Base-by-base conservation (phyloP, 495 filamentous ascomycete genomes). In the Neurospora africana region DNA sequence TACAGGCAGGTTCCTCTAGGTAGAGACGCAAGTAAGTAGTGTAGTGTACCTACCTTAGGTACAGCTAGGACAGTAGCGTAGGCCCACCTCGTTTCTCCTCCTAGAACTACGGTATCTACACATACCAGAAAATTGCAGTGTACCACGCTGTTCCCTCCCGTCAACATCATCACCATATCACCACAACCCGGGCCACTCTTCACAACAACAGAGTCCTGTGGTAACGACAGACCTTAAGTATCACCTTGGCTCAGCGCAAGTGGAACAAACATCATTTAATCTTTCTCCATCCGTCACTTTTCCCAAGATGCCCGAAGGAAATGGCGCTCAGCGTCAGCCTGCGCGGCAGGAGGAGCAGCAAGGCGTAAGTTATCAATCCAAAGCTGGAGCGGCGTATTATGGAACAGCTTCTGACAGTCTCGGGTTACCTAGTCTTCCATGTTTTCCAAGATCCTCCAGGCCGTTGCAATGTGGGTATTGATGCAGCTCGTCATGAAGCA, bases 401-500 rank as follows among this genome's bases (percentile, higher is more conserved):
- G 11, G 38, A 41, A 11, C 6, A 35, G 19, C 68, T 19, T 73
- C 79, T 83, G 69, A 81, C 75, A 33, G 5, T 70, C 15, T 30
- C 2, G 53, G 3, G 15, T 10, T 9, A n/a, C 44, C 43, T 39
- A 77, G 76, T 58, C 76, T 68, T 83, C 83, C 40, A 70, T 81
- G 43, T 71, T 84, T 36, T 73, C 7, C 53, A 85, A 81, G 71
- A 76, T 86, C 21, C 41, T 80, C 61, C 82, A 84, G 72, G 78
- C 75, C n/a, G 70, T 82, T 27, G 79, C 76, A 33, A 79, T 85
- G 72, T 86, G 79, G 77, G 79, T 82, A 74, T 82, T 80, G n/a
- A 77, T 85, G 74, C 83, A 86, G 71, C 78, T 85, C 40, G 71
- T 81, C 47, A 81, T 85, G 79, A 84, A 82, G 72, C 82, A 84